These are phyloP conservation scores for Fusarium kyushuense DNA, from an alignment of 2,329 filamentous ascomycete genomes.

Conservation along the genomic window DNA sequence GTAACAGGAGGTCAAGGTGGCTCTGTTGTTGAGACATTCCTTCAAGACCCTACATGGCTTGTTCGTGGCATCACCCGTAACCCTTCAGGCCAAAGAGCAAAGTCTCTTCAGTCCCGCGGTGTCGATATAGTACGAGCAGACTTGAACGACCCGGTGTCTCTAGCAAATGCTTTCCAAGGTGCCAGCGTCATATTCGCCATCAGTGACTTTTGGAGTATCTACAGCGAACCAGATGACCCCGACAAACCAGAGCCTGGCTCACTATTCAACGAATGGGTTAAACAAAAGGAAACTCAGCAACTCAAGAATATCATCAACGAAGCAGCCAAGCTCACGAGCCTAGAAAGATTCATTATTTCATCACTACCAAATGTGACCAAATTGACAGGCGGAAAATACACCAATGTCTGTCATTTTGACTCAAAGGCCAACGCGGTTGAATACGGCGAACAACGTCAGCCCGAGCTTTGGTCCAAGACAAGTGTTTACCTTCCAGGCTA, in stretches of 20 bases:
- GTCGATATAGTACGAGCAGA: constrained; percentile 16
- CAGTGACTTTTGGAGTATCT: constrained; percentile 17
- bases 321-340: not conserved
- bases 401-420: constrained; percentile 5
- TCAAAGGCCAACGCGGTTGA: constrained; percentile 13
- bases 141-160: constrained; percentile 5
- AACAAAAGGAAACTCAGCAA: constrained; percentile 5
- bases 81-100: constrained; percentile 8
- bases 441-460: not conserved
- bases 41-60: constrained; percentile 3
- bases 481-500: constrained; percentile 6
- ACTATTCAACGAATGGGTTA: constrained; percentile 8
- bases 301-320: constrained; percentile 14
- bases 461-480: constrained; percentile 11
- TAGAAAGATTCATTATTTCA: constrained; percentile 9
- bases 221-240: not conserved
- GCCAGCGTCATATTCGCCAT: constrained; percentile 7
- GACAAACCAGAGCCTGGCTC: not conserved
- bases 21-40: constrained; percentile 13
- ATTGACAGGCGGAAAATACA: constrained; percentile 8
- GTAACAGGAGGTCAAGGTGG: constrained; percentile 14
- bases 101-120: constrained; percentile 1
- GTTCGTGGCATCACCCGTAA: constrained; percentile 18
- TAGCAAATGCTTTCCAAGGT: constrained; percentile 5
- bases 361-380: constrained; percentile 2